Evolutionary conservation across 345 rosid genomes (phyloP).

Genomic region (Eucalyptus sp.): DNA sequence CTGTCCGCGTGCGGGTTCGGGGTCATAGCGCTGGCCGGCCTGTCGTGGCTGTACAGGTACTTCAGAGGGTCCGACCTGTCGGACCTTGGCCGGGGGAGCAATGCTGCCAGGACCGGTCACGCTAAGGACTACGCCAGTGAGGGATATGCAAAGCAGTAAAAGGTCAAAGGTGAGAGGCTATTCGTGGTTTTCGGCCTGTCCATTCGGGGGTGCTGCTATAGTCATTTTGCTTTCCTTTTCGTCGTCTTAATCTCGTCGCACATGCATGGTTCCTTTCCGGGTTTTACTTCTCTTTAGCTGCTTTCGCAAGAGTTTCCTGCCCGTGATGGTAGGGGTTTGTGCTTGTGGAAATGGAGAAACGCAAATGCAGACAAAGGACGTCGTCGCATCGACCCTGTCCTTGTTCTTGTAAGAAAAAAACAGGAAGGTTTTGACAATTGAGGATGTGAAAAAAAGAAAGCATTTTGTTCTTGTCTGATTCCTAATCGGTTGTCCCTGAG

Average conservation of each 20-base stretch:
- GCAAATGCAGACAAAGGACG: background rate
- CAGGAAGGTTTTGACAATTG: background rate
- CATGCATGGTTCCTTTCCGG: background rate
- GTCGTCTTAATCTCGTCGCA: background rate
- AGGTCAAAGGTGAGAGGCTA: background rate
- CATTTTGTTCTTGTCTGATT: background rate
- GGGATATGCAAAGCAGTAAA: conserved; percentile 46
- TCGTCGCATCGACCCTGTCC: background rate
- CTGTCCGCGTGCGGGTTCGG: conserved; percentile 41
- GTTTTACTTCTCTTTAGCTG: background rate
- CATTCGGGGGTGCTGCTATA: background rate
- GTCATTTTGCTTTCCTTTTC: background rate
- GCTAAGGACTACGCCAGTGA: conserved; percentile 78
- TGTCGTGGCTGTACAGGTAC: conserved; percentile 63
- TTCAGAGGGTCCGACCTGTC: conserved; percentile 56
- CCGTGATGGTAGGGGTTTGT: background rate
- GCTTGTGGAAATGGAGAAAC: background rate
- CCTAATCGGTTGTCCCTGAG: background rate
- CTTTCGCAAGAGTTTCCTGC: background rate
- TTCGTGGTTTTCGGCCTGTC: background rate
- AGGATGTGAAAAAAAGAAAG: background rate
- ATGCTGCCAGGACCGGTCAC: conserved; percentile 73
- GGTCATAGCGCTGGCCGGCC: conserved; percentile 21
- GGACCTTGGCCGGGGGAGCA: conserved; percentile 55
- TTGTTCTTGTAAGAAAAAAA: background rate